Evolutionary conservation across 1,284 basidiomycete species (phyloP), one percentile per base, ranked within the genome.

Genomic region (Apiotrichum laibachii): DNA sequence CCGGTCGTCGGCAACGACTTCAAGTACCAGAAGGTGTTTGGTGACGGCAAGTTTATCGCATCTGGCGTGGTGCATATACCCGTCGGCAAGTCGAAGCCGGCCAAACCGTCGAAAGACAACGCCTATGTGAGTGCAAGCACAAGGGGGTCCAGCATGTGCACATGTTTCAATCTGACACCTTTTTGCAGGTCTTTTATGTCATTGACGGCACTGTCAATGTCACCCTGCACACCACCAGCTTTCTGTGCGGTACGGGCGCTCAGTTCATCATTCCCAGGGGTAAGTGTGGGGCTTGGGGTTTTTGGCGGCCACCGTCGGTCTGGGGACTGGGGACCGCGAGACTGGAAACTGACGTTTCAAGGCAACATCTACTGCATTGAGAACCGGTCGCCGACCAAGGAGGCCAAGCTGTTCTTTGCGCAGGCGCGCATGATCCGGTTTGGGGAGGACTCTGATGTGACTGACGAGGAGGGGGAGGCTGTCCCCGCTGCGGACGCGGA

Each of bases 261-360:
- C 88, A 88, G 83, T 95, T 96, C 75, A 83, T 96, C 69, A 87
- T 97, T 26, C 94, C 94, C 2, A 84, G 91, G 81, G 91, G 92
- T 88, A 66, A 67, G 83, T 76, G 33, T n/a, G 15, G 46, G 42
- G 42, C 42, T 44, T 10, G 16, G 42, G 15, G n/a, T 10, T 2
- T 15, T 46, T 11, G n/a, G n/a, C n/a, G n/a, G n/a, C n/a, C n/a
- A n/a, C n/a, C n/a, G n/a, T n/a, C n/a, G n/a, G n/a, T n/a, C n/a
- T n/a, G n/a, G n/a, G n/a, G n/a, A n/a, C 26, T 31, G 26, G 26
- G 26, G 26, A 31, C 26, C 26, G 26, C 7, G 3, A 31, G 26
- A 31, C 26, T 31, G 26, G 26, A 31, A 31, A 44, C 62, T 55
- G 46, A 55, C 58, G 2, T 2, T 7, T 5, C 40, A 18, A 89